Evolutionary conservation across 2,329 filamentous ascomycete species (phyloP).

Genomic region (Pseudocercospora macadamiae): DNA sequence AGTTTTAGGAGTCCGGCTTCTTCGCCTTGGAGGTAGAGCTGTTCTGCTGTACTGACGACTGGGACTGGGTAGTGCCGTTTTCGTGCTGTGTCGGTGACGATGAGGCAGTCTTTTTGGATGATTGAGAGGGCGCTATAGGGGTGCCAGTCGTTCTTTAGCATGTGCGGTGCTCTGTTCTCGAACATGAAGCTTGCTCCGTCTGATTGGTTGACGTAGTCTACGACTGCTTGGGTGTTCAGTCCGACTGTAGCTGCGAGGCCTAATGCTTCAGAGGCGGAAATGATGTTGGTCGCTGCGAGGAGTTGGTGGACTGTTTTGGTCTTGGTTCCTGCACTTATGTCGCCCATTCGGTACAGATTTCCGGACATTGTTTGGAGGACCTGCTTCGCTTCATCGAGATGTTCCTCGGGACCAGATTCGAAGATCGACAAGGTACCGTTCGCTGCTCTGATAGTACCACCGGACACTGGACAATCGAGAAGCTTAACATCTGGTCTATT

Average conservation of each 20-base stretch:
- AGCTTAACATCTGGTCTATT: constrained; percentile 66
- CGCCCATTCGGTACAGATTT: constrained; percentile 61
- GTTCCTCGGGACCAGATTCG: constrained; percentile 61
- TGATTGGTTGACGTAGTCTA: constrained; percentile 50
- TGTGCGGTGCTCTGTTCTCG: constrained; percentile 57
- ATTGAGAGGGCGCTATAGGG: constrained; percentile 48
- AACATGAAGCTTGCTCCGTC: constrained; percentile 58
- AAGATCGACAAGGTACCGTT: constrained; percentile 77
- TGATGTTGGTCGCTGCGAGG: constrained; percentile 62
- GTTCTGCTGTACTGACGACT: constrained; percentile 65
- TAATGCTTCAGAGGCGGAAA: constrained; percentile 59
- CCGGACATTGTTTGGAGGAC: constrained; percentile 65
- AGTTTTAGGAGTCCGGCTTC: constrained; percentile 59
- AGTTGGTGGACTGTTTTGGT: constrained; percentile 63
- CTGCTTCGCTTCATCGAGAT: constrained; percentile 58
- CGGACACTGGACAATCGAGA: constrained; percentile 73
- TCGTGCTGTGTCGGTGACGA: constrained; percentile 68
- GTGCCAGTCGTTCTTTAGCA: constrained; percentile 56
- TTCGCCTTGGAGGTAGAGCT: constrained; percentile 64
- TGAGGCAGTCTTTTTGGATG: constrained; percentile 57
- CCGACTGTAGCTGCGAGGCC: constrained; percentile 58
- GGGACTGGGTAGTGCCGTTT: constrained; percentile 61
- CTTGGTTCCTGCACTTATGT: constrained; percentile 57
- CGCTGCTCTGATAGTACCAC: constrained; percentile 68
- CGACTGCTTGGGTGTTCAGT: constrained; percentile 54